Evolutionary conservation across 2,329 filamentous ascomycete species (phyloP).

Genomic region (Cadophora sp.): DNA sequence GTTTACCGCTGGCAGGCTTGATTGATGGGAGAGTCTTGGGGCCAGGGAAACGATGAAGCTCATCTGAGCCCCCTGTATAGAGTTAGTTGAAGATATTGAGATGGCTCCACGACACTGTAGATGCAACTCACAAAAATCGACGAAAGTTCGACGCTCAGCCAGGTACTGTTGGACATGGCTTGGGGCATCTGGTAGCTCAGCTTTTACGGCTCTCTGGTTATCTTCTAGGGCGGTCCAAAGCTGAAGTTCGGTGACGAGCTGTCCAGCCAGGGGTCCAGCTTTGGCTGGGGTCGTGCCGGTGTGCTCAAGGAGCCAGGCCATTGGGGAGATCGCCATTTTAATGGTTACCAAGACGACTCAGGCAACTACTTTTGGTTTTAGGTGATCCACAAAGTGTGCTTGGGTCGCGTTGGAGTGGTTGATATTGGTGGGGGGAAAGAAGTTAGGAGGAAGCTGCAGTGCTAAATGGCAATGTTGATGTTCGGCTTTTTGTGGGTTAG

Average conservation of each 20-base stretch:
- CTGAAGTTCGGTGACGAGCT: not conserved
- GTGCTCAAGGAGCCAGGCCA: not conserved
- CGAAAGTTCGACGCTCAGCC: conserved; percentile 1
- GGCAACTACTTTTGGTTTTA: too few relatives aligned
- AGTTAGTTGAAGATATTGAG: not conserved
- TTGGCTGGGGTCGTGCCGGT: not conserved
- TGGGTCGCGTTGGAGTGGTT: too few relatives aligned
- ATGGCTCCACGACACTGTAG: not conserved
- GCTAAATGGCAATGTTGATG: too few relatives aligned
- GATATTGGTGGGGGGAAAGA: too few relatives aligned
- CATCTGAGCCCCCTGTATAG: not conserved
- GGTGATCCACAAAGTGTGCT: too few relatives aligned
- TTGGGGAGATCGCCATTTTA: not conserved
- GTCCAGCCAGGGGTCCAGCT: not conserved
- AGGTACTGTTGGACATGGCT: conserved; percentile 5
- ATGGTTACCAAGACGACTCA: not conserved
- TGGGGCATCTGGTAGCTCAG: not conserved
- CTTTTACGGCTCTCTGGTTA: not conserved
- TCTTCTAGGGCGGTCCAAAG: conserved; percentile 1
- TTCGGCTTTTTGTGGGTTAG: too few relatives aligned
- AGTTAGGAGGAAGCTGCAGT: too few relatives aligned
- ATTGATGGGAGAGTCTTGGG: not conserved
- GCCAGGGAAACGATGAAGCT: not conserved
- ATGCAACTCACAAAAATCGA: not conserved
- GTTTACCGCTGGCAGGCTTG: not conserved